Base-by-base conservation (phyloP, 352 stramenopile genomes). In the Phytophthora lateralis region DNA sequence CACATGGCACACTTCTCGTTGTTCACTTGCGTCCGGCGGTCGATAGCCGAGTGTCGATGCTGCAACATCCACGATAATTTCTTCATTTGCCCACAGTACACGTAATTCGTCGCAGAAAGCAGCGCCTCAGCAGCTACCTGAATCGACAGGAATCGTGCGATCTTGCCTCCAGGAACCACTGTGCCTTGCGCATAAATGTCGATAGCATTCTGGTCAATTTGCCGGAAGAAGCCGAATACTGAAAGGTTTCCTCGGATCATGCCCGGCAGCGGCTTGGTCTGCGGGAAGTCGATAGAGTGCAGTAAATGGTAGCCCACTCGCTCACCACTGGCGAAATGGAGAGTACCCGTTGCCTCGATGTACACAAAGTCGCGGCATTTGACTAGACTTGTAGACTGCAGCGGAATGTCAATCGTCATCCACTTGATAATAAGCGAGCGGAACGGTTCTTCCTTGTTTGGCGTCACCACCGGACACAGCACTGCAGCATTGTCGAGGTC, bases 51-150 rank as follows among this genome's bases (percentile, higher is more conserved):
- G 18, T 63, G 45, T 26, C 24, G 43, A 6, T 55, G 47, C 26
- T 70, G 55, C 7, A 71, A 15, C 49, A 66, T 57, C 75, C 77
- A 87, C 46, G 71, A 59, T 12, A 85, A 60, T 50, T 85, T 88
- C 48, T 80, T 78, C 73, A 82, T 77, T n/a, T 80, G 70, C 2
- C 66, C 71, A 48, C 73, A 88, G 30, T 80, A 56, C 20, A 77
- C 67, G 63, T 73, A 69, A 6, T 64, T 60, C 2, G 54, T 66
- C 2, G 55, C 39, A 0, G 74, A 70, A n/a, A 82, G 35, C 30
- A 87, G 48, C 1, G 48, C 44, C 11, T 79, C 60, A 9, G 60
- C 54, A 4, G 45, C 55, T 2, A 71, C 67, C 21, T 52, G 62
- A 10, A 69, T 51, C 3, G 53, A 53, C 5, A 74, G 34, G 10